phyloP scores from a whole-genome alignment of 192 early-diverging fungal species.

The Backusella psychrophila region DNA sequence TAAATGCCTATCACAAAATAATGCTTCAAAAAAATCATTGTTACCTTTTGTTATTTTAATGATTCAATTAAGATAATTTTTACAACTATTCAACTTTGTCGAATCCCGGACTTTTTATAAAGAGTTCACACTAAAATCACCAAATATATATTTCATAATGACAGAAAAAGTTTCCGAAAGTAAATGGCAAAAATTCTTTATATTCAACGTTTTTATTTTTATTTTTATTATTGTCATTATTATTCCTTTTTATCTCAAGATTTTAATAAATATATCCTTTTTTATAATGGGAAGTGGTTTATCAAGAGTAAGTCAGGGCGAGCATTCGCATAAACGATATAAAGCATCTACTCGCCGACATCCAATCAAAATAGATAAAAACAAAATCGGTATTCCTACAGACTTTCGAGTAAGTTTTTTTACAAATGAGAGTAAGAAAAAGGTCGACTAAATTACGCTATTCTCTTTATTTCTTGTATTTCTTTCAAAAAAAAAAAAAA shows the following conservation, averaged over 20 bases:
- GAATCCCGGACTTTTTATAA: neutral
- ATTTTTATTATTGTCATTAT: neutral
- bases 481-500: neutral
- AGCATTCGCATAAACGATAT: neutral
- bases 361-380: slow-evolving; percentile 9
- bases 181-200: slow-evolving; percentile 1
- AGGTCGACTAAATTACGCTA: neutral
- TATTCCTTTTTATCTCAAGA: slow-evolving; percentile 1
- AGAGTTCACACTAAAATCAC: slow-evolving; percentile 4
- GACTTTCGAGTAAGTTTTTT: slow-evolving; percentile 16
- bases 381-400: slow-evolving; percentile 11
- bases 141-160: neutral
- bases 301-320: slow-evolving; percentile 16
- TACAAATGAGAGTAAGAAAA: neutral
- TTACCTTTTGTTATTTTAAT: neutral
- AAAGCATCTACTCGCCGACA: neutral
- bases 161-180: slow-evolving; percentile 9
- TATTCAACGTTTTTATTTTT: neutral
- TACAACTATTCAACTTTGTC: neutral
- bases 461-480: neutral
- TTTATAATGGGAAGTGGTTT: slow-evolving; percentile 9
- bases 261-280: neutral
- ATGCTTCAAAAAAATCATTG: neutral
- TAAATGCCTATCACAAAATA: neutral
- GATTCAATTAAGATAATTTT: neutral